Conservation (phyloP, 192 early-diverging fungal genomes). For the Thoreauomyces humboldtii region DNA sequence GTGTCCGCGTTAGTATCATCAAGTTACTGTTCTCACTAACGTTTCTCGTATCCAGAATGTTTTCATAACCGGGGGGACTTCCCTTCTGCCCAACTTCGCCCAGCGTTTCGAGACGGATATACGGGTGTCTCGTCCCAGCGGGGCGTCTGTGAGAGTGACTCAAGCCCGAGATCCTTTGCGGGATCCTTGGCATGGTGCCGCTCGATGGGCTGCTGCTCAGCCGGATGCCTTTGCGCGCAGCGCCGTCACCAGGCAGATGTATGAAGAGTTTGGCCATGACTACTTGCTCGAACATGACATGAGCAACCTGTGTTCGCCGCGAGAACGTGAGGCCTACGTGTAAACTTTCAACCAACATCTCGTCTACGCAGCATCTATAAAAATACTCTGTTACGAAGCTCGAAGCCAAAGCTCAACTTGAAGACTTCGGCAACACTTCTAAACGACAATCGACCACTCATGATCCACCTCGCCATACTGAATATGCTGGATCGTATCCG, state of each 20-base stretch:
- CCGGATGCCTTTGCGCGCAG: conserved; percentile 36
- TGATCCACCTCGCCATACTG: conserved; percentile 88
- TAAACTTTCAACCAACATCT: no score
- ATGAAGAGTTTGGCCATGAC: conserved; percentile 78
- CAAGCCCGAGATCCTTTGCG: conserved; percentile 67
- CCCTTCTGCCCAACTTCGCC: conserved; percentile 60
- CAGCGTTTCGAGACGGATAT: conserved; percentile 65
- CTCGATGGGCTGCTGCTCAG: conserved; percentile 54
- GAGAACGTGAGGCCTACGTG: no score
- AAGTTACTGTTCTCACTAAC: background rate
- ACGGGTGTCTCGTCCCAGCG: conserved; percentile 60
- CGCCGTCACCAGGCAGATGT: conserved; percentile 68
- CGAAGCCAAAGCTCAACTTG: no score
- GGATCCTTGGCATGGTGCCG: conserved; percentile 86
- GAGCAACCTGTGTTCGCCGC: conserved; percentile 68
- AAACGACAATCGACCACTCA: conserved; percentile 85
- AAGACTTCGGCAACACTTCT: no score
- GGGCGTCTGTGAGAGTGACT: conserved; percentile 53
- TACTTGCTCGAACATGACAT: conserved; percentile 83
- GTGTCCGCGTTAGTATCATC: no score
- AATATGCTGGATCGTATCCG: conserved; percentile 84
- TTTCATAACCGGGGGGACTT: conserved; percentile 78
- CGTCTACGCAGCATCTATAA: no score
- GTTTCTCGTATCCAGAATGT: conserved; percentile 45
- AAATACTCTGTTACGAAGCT: no score